Evolutionary conservation across 306 rosid species (phyloP).

Genomic region (Senna siamea): DNA sequence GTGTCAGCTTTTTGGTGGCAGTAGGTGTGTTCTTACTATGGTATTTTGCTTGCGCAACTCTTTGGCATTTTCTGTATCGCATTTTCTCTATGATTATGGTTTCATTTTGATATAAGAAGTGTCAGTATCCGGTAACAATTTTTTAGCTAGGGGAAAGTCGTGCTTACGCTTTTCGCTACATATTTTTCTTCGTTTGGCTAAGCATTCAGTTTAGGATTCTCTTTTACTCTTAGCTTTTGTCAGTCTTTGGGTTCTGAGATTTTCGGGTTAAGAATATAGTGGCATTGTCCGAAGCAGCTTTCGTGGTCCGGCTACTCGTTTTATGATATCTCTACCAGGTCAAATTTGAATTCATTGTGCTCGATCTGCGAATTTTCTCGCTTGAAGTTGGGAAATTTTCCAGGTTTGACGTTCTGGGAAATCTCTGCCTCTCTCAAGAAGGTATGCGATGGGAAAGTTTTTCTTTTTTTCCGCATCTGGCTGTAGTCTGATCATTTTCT

Average conservation of each 20-base stretch:
- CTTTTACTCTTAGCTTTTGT: conserved; percentile 60
- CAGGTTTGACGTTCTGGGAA: conserved; percentile 41
- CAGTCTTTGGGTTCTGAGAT: conserved; percentile 65
- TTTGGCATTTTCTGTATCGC: conserved; percentile 28
- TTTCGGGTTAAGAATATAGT: conserved; percentile 53
- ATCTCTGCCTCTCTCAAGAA: conserved; percentile 40
- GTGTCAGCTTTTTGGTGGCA: conserved; percentile 41
- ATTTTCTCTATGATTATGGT: conserved; percentile 23
- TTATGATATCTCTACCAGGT: conserved; percentile 37
- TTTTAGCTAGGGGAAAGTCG: neutral
- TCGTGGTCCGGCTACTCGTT: conserved; percentile 48
- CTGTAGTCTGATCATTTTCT: conserved; percentile 11
- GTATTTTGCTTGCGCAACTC: neutral
- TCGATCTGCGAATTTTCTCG: conserved; percentile 59
- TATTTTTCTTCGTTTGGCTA: conserved; percentile 46
- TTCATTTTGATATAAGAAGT: conserved; percentile 24
- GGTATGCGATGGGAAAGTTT: conserved; percentile 46
- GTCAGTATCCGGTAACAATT: conserved; percentile 29
- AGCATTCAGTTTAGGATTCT: conserved; percentile 58
- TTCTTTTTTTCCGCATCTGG: conserved; percentile 28
- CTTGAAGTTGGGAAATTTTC: conserved; percentile 35
- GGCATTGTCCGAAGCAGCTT: conserved; percentile 55
- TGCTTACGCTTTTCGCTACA: conserved; percentile 25
- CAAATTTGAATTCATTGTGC: conserved; percentile 53
- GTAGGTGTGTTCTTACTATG: conserved; percentile 36